Conservation (phyloP, 1,284 basidiomycete genomes). For the Pisolithus thermaeus region DNA sequence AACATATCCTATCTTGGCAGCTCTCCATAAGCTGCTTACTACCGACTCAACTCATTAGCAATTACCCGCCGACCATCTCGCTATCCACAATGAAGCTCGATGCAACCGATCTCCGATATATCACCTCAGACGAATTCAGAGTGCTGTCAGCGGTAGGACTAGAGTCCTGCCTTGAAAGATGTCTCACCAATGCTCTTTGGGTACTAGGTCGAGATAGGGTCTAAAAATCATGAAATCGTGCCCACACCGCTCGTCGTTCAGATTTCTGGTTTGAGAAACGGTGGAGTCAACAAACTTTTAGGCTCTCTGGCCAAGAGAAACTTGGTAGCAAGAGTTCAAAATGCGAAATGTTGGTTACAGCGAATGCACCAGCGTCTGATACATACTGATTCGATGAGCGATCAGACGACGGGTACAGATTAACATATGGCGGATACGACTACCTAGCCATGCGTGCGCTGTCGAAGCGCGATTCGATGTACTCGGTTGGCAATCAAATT, state of each 20-base stretch:
- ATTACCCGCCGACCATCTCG: too few relatives aligned
- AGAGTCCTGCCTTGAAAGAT: not conserved
- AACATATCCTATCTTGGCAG: too few relatives aligned
- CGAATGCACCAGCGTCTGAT: too few relatives aligned
- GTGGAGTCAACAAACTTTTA: slow-evolving; percentile 91
- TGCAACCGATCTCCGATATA: slow-evolving; percentile 90
- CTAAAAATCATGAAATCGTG: slow-evolving; percentile 96
- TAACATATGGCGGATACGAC: slow-evolving; percentile 98
- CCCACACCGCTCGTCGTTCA: slow-evolving; percentile 86
- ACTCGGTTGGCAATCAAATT: slow-evolving; percentile 94
- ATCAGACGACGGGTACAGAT: slow-evolving; percentile 90
- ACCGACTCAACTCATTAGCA: too few relatives aligned
- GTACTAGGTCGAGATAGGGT: slow-evolving; percentile 89
- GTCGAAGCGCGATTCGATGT: slow-evolving; percentile 81
- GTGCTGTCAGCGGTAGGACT: slow-evolving; percentile 84
- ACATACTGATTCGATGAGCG: slow-evolving; percentile 5
- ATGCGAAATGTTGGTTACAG: slow-evolving; percentile 73
- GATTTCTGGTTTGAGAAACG: slow-evolving; percentile 85
- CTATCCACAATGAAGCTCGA: slow-evolving; percentile 77
- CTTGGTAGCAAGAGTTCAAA: slow-evolving; percentile 85
- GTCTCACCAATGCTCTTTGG: not conserved
- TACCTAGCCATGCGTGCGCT: slow-evolving; percentile 92
- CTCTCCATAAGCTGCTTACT: too few relatives aligned
- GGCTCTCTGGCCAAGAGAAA: slow-evolving; percentile 89
- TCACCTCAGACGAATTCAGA: slow-evolving; percentile 90